Evolutionary conservation across 768 basidiomycete genomes (phyloP).

Genomic region (Podaxis sp.): DNA sequence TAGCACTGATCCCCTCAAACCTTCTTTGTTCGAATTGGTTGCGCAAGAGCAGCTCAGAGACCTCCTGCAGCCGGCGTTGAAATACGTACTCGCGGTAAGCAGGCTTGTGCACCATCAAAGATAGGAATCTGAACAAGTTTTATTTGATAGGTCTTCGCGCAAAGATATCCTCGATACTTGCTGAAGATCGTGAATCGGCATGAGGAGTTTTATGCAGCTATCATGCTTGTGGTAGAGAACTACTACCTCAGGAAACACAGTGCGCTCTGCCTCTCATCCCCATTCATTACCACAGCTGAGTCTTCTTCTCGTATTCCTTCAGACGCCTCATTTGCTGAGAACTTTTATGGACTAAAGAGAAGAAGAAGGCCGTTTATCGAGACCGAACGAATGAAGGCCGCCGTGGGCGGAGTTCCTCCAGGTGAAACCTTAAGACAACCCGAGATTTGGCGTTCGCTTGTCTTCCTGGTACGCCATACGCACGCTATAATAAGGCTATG

Average conservation of each 20-base stretch:
- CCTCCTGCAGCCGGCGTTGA: slow-evolving; percentile 88
- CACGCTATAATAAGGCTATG: background rate
- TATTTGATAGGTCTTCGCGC: slow-evolving; percentile 76
- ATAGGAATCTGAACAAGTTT: background rate
- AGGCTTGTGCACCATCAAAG: background rate
- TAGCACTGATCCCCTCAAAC: slow-evolving; percentile 68
- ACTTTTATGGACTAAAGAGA: slow-evolving; percentile 91
- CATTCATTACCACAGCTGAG: slow-evolving; percentile 1
- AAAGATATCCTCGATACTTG: slow-evolving; percentile 90
- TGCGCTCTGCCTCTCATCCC: slow-evolving; percentile 30
- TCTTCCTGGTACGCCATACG: slow-evolving; percentile 63
- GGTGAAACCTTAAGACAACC: slow-evolving; percentile 61
- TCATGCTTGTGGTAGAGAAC: slow-evolving; percentile 88
- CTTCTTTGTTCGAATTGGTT: slow-evolving; percentile 86
- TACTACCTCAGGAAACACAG: slow-evolving; percentile 87
- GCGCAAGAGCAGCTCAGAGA: slow-evolving; percentile 93
- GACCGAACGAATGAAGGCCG: slow-evolving; percentile 60
- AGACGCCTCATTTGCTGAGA: slow-evolving; percentile 95
- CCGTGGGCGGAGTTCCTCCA: slow-evolving; percentile 58
- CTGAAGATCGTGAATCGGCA: slow-evolving; percentile 88
- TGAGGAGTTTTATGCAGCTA: slow-evolving; percentile 89
- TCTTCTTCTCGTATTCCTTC: background rate
- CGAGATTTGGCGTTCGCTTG: slow-evolving; percentile 73
- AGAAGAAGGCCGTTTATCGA: slow-evolving; percentile 68
- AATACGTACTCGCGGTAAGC: slow-evolving; percentile 83